Evolutionary conservation across 164 flowering plant genomes (phyloP), one percentile per base, ranked within the genome.

Genomic region (Aristolochia fimbriata): DNA sequence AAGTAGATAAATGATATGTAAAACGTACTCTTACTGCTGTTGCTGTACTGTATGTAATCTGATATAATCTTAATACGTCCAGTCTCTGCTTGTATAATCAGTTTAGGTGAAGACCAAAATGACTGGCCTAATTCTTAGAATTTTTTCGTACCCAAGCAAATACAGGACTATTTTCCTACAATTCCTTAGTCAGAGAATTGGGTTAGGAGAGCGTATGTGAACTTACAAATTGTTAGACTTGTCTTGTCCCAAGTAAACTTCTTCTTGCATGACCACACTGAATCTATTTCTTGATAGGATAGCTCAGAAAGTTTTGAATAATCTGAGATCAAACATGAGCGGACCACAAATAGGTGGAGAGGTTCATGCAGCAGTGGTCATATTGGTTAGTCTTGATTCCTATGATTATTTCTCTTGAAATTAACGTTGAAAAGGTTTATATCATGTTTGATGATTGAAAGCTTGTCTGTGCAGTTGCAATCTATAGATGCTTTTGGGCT

Each of bases 401-500:
- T 31, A 31, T 31, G 37, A 48, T 48, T 25, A n/a, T 33, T 25
- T 15, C 6, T 56, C 41, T 14, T 16, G 17, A 19, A 15, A 15
- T 15, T 56, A 17, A 24, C 13, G 21, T 11, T 7, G 6, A 15
- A 52, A 23, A 12, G 5, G 5, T 27, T 27, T 27, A 27, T 27
- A 5, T 0, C 4, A 61, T 20, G 41, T 60, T 48, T 25, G 23
- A 48, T 33, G 24, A 55, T 15, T 22, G 55, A 61, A 21, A 59
- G 16, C 2, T 67, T 71, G 56, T 69, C 41, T 50, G 41, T 74
- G 70, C 84, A 85, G 95, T 70, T 91, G 68, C 89, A 83, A 74
- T 81, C 95, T 37, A 67, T 80, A 27, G 76, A 80, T 65, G 65
- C 82, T 54, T 76, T 85, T 59, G 86, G 73, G 51, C 58, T 64